Percentiles rank a stretch among this genome's conserved stretches.
Evolutionary conservation across 306 rosid species (phyloP).

Genomic region (Fragaria ananassa): DNA sequence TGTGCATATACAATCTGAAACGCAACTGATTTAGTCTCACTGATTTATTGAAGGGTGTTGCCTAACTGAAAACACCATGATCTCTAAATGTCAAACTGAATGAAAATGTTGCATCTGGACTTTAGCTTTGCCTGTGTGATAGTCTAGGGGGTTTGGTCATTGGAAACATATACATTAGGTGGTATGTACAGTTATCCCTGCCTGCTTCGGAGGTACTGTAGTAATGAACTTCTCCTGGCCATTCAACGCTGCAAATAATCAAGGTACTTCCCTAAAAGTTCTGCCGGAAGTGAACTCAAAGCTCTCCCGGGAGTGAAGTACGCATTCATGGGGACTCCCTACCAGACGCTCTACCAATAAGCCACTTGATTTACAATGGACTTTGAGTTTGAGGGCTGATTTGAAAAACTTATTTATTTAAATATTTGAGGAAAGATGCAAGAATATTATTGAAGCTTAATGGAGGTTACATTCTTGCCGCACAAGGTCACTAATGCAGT

Average conservation of each 20-base stretch:
- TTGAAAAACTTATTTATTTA: too few species aligned
- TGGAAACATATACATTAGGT: too few species aligned
- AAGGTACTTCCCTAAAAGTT: not conserved
- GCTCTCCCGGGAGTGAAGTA: not conserved
- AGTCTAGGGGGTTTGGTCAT: not conserved
- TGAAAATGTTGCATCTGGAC: not conserved
- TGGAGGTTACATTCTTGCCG: too few species aligned
- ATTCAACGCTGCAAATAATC: conserved; percentile 11
- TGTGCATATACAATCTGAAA: not conserved
- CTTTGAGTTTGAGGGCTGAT: too few species aligned
- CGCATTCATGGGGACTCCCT: too few species aligned
- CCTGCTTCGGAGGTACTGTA: not conserved
- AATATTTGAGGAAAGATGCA: too few species aligned
- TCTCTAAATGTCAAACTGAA: not conserved
- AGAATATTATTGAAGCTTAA: too few species aligned
- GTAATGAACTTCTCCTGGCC: conserved; percentile 9
- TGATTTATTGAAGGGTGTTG: not conserved
- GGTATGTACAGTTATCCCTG: not conserved
- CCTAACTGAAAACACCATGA: too few species aligned
- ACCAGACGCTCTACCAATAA: too few species aligned
- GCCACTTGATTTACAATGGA: too few species aligned
- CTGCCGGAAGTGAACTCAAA: conserved; percentile 6
- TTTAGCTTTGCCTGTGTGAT: not conserved
- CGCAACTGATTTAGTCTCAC: not conserved
- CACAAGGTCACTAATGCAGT: too few species aligned